Percentiles rank a stretch among this genome's conserved stretches.
Evolutionary conservation across 371 early-diverging fungal species (phyloP).

Genomic region (Mortierella polycephala): DNA sequence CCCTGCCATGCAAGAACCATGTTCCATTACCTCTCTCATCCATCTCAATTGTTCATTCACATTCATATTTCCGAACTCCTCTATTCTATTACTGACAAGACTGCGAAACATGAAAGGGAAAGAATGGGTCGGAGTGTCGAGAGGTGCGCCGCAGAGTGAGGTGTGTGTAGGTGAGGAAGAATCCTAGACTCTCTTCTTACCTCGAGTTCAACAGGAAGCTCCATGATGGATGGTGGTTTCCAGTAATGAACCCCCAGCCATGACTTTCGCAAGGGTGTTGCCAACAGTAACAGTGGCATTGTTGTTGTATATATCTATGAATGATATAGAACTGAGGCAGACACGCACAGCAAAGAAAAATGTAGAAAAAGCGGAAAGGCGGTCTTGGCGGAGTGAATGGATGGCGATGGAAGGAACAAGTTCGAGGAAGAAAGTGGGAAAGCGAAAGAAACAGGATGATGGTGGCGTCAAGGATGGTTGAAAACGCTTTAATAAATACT

Average conservation of each 20-base stretch:
- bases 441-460: not conserved
- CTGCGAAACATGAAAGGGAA: no score
- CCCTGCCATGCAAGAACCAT: no score
- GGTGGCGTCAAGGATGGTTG: not conserved
- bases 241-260: constrained; percentile 28
- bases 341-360: not conserved
- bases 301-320: not conserved
- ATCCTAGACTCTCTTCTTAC: not conserved
- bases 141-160: not conserved
- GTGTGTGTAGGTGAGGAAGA: not conserved
- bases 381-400: not conserved
- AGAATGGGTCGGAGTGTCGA: no score
- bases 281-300: constrained; percentile 20
- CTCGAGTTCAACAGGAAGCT: constrained; percentile 29
- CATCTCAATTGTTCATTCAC: no score
- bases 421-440: not conserved
- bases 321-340: not conserved
- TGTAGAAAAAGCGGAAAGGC: not conserved
- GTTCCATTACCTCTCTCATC: no score
- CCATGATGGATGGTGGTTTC: constrained; percentile 24
- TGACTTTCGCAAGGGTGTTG: constrained; percentile 19
- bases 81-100: not conserved
- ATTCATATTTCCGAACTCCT: not conserved
- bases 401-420: not conserved
- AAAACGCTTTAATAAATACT: not conserved